Percentiles rank a stretch among this genome's conserved stretches.
Conservation (phyloP, 306 rosid species). For the Lagenaria siceraria region DNA sequence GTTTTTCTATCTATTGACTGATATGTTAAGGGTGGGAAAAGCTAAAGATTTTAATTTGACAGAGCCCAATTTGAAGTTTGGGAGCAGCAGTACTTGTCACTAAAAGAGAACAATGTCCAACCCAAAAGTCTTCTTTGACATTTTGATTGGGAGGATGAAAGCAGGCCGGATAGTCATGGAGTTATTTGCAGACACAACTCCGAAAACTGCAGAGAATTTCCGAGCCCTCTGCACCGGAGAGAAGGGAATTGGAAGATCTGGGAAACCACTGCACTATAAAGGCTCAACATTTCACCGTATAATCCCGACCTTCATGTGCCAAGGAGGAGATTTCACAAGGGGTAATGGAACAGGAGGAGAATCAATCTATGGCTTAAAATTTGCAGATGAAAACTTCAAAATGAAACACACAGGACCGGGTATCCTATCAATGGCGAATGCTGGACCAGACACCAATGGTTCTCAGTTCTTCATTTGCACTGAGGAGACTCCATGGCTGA, state of each 20-base stretch:
- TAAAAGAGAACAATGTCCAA: conserved; percentile 33
- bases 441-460: conserved; percentile 65
- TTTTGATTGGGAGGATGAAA: conserved; percentile 58
- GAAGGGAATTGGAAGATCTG: conserved; percentile 52
- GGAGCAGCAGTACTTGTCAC: background rate
- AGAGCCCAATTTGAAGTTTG: background rate
- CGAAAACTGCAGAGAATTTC: conserved; percentile 82
- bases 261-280: conserved; percentile 57
- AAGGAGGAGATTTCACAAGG: conserved; percentile 74
- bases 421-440: conserved; percentile 78
- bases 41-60: background rate
- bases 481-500: conserved; percentile 50
- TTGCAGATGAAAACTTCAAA: conserved; percentile 64
- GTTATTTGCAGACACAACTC: conserved; percentile 56
- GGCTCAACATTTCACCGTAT: conserved; percentile 74
- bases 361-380: conserved; percentile 62
- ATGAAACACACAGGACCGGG: conserved; percentile 72
- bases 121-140: conserved; percentile 77
- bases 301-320: conserved; percentile 75
- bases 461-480: conserved; percentile 84
- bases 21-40: background rate
- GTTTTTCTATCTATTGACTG: background rate
- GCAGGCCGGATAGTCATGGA: conserved; percentile 75
- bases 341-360: conserved; percentile 91
- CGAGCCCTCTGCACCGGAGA: conserved; percentile 84